These are phyloP conservation scores for Pterocarpus santalinus DNA, from an alignment of 306 rosid genomes.

Conservation along the genomic window DNA sequence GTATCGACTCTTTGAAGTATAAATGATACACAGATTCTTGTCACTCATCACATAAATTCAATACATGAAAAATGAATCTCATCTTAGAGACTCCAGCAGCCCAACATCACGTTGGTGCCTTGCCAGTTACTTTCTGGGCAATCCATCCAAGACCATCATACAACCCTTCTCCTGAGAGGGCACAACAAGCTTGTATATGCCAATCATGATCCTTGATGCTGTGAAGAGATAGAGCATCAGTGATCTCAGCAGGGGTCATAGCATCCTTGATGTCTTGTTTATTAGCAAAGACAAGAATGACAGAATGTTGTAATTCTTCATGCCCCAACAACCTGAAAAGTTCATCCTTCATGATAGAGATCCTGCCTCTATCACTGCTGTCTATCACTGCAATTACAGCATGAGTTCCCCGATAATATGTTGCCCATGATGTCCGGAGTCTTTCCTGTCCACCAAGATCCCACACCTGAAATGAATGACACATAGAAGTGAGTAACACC, in stretches of 20 bases:
- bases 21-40: constrained; percentile 50
- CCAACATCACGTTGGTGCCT: constrained; percentile 63
- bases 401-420: constrained; percentile 94
- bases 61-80: constrained; percentile 49
- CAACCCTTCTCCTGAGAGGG: constrained; percentile 94
- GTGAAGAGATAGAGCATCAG: constrained; percentile 92
- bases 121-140: constrained; percentile 84
- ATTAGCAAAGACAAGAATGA: constrained; percentile 87
- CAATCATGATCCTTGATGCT: constrained; percentile 99
- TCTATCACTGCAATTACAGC: constrained; percentile 93
- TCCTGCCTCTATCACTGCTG: constrained; percentile 94
- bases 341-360: constrained; percentile 93
- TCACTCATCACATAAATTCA: constrained; percentile 50
- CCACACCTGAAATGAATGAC: constrained; percentile 77
- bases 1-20: constrained; percentile 22
- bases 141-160: constrained; percentile 98
- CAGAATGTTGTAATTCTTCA: constrained; percentile 87
- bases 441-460: constrained; percentile 99
- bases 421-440: constrained; percentile 97
- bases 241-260: constrained; percentile 98
- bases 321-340: constrained; percentile 93
- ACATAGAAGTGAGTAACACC: constrained; percentile 15
- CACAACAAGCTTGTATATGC: constrained; percentile 98
- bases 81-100: not conserved
- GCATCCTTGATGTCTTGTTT: constrained; percentile 99